These are phyloP conservation scores for Lodderomyces jiufengensis DNA, from an alignment of 1,139 yeast species.

Conservation along the genomic window DNA sequence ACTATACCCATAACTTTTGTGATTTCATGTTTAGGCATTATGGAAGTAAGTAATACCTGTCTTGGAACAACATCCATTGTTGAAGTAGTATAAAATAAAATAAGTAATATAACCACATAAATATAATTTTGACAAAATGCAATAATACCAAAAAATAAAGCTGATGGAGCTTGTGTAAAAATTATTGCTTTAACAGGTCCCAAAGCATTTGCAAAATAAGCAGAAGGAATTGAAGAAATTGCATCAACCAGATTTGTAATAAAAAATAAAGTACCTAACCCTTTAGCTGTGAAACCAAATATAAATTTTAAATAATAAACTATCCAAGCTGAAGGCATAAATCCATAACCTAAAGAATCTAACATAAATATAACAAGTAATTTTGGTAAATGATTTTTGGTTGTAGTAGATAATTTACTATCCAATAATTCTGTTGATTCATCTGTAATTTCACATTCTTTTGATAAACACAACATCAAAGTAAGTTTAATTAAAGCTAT, in stretches of 20 bases:
- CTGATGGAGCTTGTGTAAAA: conserved; percentile 77
- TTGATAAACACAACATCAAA: conserved; percentile 52
- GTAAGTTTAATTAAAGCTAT: conserved; percentile 55
- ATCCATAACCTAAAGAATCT: conserved; percentile 85
- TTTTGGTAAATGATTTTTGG: conserved; percentile 35
- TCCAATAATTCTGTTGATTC: conserved; percentile 6
- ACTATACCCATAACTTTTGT: conserved; percentile 82
- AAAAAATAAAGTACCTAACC: conserved; percentile 55
- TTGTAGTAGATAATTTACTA: conserved; percentile 23
- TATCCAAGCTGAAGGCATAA: conserved; percentile 86
- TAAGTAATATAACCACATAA: conserved; percentile 48
- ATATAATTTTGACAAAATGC: conserved; percentile 23
- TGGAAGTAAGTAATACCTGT: conserved; percentile 68
- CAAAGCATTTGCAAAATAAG: conserved; percentile 57
- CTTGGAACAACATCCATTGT: conserved; percentile 93
- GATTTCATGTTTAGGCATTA: conserved; percentile 60
- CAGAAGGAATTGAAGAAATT: conserved; percentile 30
- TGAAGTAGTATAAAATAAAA: conserved; percentile 52
- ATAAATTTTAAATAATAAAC: conserved; percentile 64
- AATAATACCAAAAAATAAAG: conserved; percentile 47
- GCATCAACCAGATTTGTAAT: conserved; percentile 29
- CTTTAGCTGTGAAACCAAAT: conserved; percentile 39
- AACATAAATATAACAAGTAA: conserved; percentile 56
- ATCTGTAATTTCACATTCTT: conserved; percentile 46
- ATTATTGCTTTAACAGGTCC: conserved; percentile 82